These are phyloP conservation scores for Aspergillus sp. DNA, from an alignment of 2,329 filamentous ascomycete species.

Conservation along the genomic window DNA sequence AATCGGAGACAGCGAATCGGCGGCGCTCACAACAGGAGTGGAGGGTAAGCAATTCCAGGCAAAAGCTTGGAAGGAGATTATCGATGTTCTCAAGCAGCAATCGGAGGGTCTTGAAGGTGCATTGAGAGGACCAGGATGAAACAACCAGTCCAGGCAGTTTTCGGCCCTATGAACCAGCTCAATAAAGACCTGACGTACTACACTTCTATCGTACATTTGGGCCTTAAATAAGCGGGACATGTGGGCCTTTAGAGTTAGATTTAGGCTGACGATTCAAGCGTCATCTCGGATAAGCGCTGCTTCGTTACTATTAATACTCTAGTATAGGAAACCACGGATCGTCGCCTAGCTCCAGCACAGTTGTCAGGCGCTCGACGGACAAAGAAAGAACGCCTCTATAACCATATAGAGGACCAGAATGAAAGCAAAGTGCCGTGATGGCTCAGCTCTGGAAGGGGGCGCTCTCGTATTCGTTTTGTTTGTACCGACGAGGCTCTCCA, in stretches of 20 bases:
- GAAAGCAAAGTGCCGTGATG: neutral
- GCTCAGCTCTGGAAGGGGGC: neutral
- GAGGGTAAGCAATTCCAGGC: slow-evolving; percentile 43
- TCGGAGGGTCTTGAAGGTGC: slow-evolving; percentile 27
- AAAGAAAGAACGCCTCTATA: neutral
- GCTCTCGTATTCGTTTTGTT: slow-evolving; percentile 1
- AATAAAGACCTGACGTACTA: neutral
- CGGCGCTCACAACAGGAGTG: slow-evolving; percentile 35
- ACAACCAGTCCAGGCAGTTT: neutral
- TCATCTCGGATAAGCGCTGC: slow-evolving; percentile 1
- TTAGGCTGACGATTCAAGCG: neutral
- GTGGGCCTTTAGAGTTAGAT: neutral
- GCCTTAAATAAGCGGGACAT: neutral
- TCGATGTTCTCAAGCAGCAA: slow-evolving; percentile 36
- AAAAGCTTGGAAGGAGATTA: slow-evolving; percentile 48
- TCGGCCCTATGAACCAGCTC: neutral
- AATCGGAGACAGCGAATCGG: slow-evolving; percentile 36
- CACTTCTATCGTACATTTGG: neutral
- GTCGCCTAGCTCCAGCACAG: neutral
- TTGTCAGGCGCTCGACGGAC: neutral
- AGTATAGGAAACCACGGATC: slow-evolving; percentile 6
- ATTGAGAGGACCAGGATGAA: slow-evolving; percentile 10
- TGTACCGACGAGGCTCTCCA: slow-evolving; percentile 2
- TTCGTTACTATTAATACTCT: slow-evolving; percentile 10
- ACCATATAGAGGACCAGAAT: neutral